Conservation (phyloP, 148 eudicot genomes). For the Heliosperma pusillum region DNA sequence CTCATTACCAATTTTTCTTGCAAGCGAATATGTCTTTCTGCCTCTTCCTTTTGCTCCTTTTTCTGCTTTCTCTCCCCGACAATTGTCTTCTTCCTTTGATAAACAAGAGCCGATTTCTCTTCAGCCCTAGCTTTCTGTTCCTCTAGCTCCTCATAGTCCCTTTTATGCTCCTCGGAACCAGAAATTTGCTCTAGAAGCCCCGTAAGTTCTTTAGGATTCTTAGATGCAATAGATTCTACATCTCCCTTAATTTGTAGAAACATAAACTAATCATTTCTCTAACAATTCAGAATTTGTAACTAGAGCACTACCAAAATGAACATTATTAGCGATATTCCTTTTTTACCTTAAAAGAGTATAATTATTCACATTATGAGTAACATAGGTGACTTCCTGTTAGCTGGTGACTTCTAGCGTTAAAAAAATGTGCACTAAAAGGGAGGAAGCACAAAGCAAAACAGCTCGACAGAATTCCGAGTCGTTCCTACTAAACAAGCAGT, state of each 20-base stretch:
- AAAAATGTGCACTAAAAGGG: background rate
- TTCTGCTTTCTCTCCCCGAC: slow-evolving; percentile 86
- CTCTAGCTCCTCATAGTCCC: slow-evolving; percentile 76
- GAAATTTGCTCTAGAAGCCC: slow-evolving; percentile 92
- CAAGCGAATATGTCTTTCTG: slow-evolving; percentile 85
- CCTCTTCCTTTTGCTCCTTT: slow-evolving; percentile 97
- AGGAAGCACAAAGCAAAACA: background rate
- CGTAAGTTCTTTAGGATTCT: slow-evolving; percentile 92
- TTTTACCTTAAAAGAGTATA: background rate
- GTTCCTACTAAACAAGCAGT: background rate
- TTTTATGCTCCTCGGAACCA: slow-evolving; percentile 93
- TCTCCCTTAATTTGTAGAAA: slow-evolving; percentile 59
- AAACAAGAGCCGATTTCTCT: slow-evolving; percentile 74
- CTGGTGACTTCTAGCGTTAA: background rate
- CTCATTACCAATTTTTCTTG: slow-evolving; percentile 73
- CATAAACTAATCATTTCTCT: too few relatives aligned
- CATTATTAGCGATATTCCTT: background rate
- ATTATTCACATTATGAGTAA: too few relatives aligned
- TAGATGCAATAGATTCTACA: slow-evolving; percentile 94
- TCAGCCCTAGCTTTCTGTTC: slow-evolving; percentile 82
- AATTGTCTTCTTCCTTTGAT: slow-evolving; percentile 84
- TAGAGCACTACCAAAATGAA: background rate
- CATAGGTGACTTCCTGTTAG: background rate
- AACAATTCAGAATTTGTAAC: background rate
- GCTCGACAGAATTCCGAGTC: background rate